A percentile compares a stretch with the other conserved stretches of the same genome.
Conservation (phyloP, 192 early-diverging fungal genomes). For the Backusella westeae region DNA sequence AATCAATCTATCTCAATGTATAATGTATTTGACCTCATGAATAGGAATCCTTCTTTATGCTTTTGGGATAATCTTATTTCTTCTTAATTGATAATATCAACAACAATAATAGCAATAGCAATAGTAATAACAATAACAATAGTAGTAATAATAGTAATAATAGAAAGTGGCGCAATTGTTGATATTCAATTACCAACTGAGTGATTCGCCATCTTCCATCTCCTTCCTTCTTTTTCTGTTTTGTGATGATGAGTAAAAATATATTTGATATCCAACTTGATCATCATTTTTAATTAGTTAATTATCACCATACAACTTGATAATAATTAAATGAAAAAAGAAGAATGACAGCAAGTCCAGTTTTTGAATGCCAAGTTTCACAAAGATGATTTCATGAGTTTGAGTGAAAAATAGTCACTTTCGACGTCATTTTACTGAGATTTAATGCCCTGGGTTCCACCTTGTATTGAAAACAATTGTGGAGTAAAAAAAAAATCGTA, state of each 20-base stretch:
- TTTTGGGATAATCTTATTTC: no score
- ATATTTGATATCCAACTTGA: background rate
- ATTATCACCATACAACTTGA: background rate
- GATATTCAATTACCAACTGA: background rate
- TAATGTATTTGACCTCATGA: background rate
- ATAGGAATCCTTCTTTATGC: background rate
- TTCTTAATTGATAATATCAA: background rate
- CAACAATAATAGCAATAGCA: no score
- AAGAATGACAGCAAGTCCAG: no score
- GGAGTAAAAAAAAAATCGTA: background rate
- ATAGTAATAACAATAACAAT: background rate
- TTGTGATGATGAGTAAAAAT: background rate
- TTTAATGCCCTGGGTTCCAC: conserved; percentile 12
- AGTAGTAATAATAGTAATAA: no score
- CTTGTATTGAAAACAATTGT: conserved; percentile 10
- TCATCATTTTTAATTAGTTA: no score
- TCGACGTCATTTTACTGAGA: conserved; percentile 8
- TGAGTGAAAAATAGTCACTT: background rate
- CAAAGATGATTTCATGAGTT: background rate
- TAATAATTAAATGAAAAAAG: no score
- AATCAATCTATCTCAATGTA: no score
- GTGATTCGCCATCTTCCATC: background rate
- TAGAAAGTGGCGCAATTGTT: background rate
- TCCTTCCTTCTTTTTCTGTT: background rate
- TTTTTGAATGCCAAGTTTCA: background rate